Evolutionary conservation across 2,329 filamentous ascomycete species (phyloP).

Genomic region (Colletotrichum filicis): DNA sequence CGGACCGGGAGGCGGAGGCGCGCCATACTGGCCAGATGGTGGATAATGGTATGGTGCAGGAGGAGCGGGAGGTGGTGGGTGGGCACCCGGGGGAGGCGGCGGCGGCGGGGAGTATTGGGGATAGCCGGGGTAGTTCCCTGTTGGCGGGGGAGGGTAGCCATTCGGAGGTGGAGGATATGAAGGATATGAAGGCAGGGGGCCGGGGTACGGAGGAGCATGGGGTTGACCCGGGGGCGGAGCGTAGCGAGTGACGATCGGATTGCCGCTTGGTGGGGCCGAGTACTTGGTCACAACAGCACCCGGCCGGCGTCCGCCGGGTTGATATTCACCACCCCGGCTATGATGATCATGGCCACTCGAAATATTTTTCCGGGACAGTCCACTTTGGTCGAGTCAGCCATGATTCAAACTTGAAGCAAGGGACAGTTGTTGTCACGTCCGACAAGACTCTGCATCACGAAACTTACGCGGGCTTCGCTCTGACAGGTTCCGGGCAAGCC

Average conservation of each 20-base stretch:
- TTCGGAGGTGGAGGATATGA: slow-evolving; percentile 20
- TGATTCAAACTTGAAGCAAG: neutral
- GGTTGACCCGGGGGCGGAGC: slow-evolving; percentile 29
- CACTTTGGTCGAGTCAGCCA: slow-evolving; percentile 19
- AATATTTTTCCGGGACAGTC: slow-evolving; percentile 22
- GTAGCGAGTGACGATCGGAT: slow-evolving; percentile 34
- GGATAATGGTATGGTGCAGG: slow-evolving; percentile 34
- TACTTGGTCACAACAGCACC: slow-evolving; percentile 33
- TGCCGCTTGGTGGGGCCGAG: slow-evolving; percentile 26
- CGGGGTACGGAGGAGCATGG: slow-evolving; percentile 31
- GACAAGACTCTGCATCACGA: neutral
- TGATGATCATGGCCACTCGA: slow-evolving; percentile 16
- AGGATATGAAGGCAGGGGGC: slow-evolving; percentile 26
- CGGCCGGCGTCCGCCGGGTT: slow-evolving; percentile 20
- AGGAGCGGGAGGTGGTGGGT: slow-evolving; percentile 19
- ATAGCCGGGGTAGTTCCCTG: slow-evolving; percentile 18
- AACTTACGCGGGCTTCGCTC: slow-evolving; percentile 34
- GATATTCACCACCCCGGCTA: slow-evolving; percentile 15
- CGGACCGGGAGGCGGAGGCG: slow-evolving; percentile 39
- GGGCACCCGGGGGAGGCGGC: slow-evolving; percentile 20
- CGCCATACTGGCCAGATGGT: slow-evolving; percentile 42
- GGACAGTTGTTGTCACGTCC: neutral
- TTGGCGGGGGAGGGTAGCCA: slow-evolving; percentile 22
- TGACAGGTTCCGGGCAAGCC: slow-evolving; percentile 32
- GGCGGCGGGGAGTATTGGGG: slow-evolving; percentile 17